These are phyloP conservation scores for Climacium dendroides DNA, from an alignment of 225 moss, liverwort and hornwort species.

Conservation along the genomic window DNA sequence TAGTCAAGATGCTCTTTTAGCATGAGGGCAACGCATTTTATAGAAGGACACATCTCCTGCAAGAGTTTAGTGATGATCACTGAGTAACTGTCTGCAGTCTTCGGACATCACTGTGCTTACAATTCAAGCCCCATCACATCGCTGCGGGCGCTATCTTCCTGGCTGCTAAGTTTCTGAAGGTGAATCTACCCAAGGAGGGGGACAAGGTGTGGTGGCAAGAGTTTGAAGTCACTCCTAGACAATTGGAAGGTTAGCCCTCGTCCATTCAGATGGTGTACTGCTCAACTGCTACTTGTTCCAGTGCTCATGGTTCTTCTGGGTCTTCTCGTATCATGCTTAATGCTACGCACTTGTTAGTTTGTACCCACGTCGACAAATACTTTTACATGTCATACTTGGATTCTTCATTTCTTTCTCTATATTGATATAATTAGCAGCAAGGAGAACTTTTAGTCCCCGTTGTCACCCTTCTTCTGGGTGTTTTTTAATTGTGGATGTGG, in stretches of 20 bases:
- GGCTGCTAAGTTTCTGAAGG: constrained; percentile 86
- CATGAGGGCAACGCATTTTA: not conserved
- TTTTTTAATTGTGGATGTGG: not conserved
- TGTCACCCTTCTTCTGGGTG: not conserved
- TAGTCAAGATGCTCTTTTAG: not conserved
- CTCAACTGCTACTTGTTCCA: not conserved
- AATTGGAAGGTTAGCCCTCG: constrained; percentile 33
- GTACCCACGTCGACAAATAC: not conserved
- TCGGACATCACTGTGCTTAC: constrained; percentile 88
- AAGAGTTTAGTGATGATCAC: constrained; percentile 4
- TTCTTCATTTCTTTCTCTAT: not conserved
- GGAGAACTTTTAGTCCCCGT: not conserved
- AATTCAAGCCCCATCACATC: constrained; percentile 93
- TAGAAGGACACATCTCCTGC: not conserved
- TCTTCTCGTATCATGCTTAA: not conserved
- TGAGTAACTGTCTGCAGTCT: constrained; percentile 58
- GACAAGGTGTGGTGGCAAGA: constrained; percentile 59
- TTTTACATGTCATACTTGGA: not conserved
- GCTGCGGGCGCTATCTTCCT: constrained; percentile 94
- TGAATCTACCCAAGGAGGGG: constrained; percentile 42
- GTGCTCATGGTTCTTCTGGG: not conserved
- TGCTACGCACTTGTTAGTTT: not conserved
- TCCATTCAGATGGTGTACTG: not conserved
- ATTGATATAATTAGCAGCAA: not conserved
- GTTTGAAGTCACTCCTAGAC: constrained; percentile 44